Base-by-base conservation (phyloP, 805 yeast genomes). In the Brettanomyces naardenensis region DNA sequence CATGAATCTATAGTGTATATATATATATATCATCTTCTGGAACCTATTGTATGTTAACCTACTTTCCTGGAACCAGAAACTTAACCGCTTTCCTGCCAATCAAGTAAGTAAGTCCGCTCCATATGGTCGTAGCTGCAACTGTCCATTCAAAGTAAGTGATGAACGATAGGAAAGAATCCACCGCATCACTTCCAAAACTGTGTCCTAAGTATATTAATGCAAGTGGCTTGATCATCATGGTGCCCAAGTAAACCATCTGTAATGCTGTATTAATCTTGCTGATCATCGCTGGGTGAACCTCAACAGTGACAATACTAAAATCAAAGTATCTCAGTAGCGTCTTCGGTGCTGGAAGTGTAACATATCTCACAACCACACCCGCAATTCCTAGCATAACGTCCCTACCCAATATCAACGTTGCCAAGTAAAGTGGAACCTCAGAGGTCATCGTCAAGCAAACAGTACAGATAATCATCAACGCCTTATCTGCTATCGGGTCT, bases 401-500 rank as follows among this genome's bases (percentile, higher is more conserved):
- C 49, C 97, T 71, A 0, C 97, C 97, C 15, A 92, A 65, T 20
- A 92, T 87, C 15, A 87, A 47, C 0, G 63, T 55, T 0, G 90
- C 94, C 18, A 75, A 66, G 54, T 70, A 73, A 27, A 73, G 51
- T 0, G 98, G 97, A 51, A 92, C 80, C 15, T 72, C 66, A 35
- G 78, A 69, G 10, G 79, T 64, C 47, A 78, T 71, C 0, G 90
- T 78, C 40, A 92, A 61, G 37, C 95, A 77, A 0, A 79, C 68
- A 0, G 97, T 89, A 36, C 95, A 76, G 0, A 84, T 75, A 17
- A 90, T 71, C 96, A 92, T 88, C 33, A 92, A 66, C 13, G 83
- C 66, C 56, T 92, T 92, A 56, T 92, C 99, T 0, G 98, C 99
- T 63, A 87, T 69, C 0, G 99, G 99, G 52, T 92, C 99, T 25